Percentiles rank a stretch among this genome's conserved stretches.
These are phyloP conservation scores for Yarrowia keelungensis DNA, from an alignment of 805 yeast species.

Conservation along the genomic window DNA sequence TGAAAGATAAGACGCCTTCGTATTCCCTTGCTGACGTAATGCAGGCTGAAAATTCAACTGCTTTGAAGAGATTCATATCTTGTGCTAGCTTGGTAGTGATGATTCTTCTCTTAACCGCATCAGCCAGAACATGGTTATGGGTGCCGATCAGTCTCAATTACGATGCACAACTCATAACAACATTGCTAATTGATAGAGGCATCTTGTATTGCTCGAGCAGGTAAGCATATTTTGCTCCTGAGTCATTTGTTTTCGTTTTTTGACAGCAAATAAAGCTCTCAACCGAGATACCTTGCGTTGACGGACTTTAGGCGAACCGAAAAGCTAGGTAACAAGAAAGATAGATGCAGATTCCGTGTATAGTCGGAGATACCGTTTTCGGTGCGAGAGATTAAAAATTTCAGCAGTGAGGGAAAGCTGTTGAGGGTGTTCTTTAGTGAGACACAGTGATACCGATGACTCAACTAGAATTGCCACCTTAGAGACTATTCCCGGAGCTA, in stretches of 20 bases:
- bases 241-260: slow-evolving; percentile 1
- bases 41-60: too few species aligned
- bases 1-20: too few species aligned
- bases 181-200: not conserved
- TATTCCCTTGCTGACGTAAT: too few species aligned
- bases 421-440: too few species aligned
- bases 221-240: not conserved
- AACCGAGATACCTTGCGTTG: not conserved
- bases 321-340: not conserved
- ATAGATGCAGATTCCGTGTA: not conserved
- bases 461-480: not conserved
- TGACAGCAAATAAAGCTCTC: not conserved
- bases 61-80: too few species aligned
- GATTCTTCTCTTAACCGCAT: too few species aligned
- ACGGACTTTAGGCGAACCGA: not conserved
- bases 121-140: slow-evolving; percentile 2
- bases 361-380: not conserved
- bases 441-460: not conserved
- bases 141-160: slow-evolving; percentile 10
- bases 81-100: too few species aligned
- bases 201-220: not conserved
- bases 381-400: too few species aligned
- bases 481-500: not conserved
- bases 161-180: slow-evolving; percentile 2
- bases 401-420: too few species aligned